Conservation (phyloP, 108 stramenopile genomes). For the Pelagomonas calceolata region DNA sequence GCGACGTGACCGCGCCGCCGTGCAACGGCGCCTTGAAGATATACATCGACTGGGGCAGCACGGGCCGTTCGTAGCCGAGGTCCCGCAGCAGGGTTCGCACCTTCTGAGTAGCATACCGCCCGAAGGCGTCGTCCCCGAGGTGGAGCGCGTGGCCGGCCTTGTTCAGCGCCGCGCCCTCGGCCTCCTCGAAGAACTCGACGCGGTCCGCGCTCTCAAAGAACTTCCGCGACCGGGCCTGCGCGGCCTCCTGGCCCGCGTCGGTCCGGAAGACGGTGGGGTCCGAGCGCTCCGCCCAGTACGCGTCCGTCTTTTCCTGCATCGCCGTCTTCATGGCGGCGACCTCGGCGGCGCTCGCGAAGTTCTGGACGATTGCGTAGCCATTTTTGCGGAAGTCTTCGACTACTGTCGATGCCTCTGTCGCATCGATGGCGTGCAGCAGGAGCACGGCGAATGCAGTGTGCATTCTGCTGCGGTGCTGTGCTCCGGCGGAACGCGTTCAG, state of each 20-base stretch:
- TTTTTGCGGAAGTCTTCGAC: background rate
- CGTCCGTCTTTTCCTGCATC: constrained; percentile 45
- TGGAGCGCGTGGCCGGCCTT: constrained; percentile 86
- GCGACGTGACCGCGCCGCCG: constrained; percentile 61
- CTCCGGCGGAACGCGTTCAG: no score
- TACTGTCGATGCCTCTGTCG: no score
- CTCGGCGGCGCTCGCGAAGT: constrained; percentile 20
- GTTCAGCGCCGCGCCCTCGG: constrained; percentile 65
- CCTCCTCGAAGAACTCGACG: constrained; percentile 63
- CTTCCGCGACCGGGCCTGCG: constrained; percentile 62
- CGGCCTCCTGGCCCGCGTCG: constrained; percentile 49
- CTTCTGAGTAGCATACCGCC: constrained; percentile 49
- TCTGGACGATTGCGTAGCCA: background rate
- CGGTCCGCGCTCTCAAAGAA: constrained; percentile 64
- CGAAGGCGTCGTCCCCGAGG: constrained; percentile 36
- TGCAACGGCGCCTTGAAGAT: constrained; percentile 77
- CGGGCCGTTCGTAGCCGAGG: constrained; percentile 68
- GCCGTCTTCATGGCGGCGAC: constrained; percentile 45
- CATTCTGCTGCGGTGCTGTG: no score
- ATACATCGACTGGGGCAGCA: constrained; percentile 84
- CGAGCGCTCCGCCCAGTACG: constrained; percentile 6
- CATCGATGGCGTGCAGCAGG: no score
- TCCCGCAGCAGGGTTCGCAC: constrained; percentile 42
- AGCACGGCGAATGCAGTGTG: no score
- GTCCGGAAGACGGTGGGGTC: constrained; percentile 56